Conservation (phyloP, 257 asterid species). For the Scutellaria galericulata region DNA sequence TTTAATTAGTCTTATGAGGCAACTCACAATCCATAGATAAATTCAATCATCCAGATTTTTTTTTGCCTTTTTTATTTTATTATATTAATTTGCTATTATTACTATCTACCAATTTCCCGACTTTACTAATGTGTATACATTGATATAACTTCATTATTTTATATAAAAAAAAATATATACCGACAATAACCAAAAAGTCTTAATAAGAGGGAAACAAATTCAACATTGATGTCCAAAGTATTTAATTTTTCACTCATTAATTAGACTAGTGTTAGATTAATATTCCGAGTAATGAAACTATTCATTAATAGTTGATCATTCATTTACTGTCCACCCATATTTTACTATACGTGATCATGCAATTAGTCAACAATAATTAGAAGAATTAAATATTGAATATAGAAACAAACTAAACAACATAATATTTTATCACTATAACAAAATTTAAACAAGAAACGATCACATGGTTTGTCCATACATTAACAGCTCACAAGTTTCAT, state of each 20-base stretch:
- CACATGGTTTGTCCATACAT: constrained; percentile 46
- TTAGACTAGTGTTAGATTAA: background rate
- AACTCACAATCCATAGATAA: background rate
- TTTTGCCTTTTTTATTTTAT: background rate
- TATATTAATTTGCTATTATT: background rate
- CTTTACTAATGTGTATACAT: too few relatives aligned
- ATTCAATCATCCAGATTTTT: background rate
- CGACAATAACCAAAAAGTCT: background rate
- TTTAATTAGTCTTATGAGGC: constrained; percentile 24
- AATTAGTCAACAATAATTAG: background rate
- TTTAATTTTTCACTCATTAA: background rate
- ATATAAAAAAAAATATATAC: too few relatives aligned
- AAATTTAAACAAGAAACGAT: background rate
- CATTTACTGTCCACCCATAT: background rate
- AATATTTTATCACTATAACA: background rate
- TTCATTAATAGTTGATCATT: background rate
- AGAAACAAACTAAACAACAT: background rate
- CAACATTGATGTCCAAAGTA: background rate
- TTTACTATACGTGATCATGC: background rate
- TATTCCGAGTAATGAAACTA: background rate
- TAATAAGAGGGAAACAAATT: background rate
- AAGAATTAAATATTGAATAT: background rate
- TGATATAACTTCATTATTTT: too few relatives aligned
- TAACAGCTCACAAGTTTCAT: constrained; percentile 41
- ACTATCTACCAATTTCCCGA: too few relatives aligned